Conservation (phyloP, 2,329 filamentous ascomycete genomes). For the Apiospora arundinis region DNA sequence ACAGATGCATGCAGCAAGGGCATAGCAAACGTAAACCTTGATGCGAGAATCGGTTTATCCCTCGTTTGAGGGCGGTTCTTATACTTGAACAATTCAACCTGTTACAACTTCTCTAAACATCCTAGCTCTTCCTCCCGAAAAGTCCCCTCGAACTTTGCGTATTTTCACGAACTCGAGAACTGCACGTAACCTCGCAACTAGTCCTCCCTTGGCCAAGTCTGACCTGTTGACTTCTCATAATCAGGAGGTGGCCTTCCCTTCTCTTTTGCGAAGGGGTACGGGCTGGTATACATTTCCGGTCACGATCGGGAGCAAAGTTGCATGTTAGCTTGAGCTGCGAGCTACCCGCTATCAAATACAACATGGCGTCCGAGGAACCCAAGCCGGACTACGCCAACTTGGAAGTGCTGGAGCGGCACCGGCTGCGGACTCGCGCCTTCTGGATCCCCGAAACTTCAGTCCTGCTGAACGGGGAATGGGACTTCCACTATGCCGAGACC, state of each 20-base stretch:
- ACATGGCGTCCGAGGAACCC: conserved; percentile 26
- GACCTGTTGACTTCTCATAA: neutral
- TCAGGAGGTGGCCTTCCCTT: too few species aligned
- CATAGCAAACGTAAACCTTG: neutral
- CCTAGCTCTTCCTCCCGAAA: neutral
- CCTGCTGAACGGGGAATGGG: conserved; percentile 62
- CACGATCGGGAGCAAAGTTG: neutral
- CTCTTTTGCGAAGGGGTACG: neutral
- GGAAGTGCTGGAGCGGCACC: conserved; percentile 58
- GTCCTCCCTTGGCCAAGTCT: neutral
- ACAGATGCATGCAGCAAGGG: neutral
- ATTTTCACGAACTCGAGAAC: neutral
- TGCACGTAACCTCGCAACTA: neutral
- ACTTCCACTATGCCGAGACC: conserved; percentile 57
- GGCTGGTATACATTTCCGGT: neutral
- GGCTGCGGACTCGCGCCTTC: conserved; percentile 58
- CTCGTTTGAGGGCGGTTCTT: neutral
- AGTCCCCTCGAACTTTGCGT: neutral
- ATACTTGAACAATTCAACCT: neutral
- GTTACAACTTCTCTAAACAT: neutral
- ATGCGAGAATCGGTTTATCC: neutral
- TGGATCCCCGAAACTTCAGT: conserved; percentile 54
- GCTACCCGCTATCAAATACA: neutral
- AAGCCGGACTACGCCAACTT: conserved; percentile 57
- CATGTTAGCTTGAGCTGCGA: neutral